A percentile compares a stretch with the other conserved stretches of the same genome.
phyloP scores from a whole-genome alignment of 495 filamentous ascomycete species.

The Clohesyomyces aquaticus region DNA sequence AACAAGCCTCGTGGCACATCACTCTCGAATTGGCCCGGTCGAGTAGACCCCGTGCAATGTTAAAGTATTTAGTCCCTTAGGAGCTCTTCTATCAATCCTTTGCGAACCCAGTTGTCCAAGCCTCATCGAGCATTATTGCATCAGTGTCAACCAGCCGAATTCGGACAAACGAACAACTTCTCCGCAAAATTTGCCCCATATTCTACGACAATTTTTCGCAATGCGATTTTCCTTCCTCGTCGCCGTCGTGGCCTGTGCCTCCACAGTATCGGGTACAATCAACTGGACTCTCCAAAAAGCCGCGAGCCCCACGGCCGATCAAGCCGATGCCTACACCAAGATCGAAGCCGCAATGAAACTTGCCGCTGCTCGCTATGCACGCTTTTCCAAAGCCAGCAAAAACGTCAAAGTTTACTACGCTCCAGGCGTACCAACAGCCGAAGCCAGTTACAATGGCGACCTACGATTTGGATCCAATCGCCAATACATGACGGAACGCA shows the following conservation, averaged over 20 bases:
- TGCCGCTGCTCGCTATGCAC: constrained; percentile 12
- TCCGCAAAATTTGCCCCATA: too few species aligned
- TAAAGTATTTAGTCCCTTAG: too few species aligned
- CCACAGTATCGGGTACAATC: not conserved
- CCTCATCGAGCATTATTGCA: too few species aligned
- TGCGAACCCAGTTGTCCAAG: too few species aligned
- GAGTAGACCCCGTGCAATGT: too few species aligned
- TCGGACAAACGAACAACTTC: too few species aligned
- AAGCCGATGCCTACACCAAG: constrained; percentile 26
- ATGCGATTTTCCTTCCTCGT: constrained; percentile 14
- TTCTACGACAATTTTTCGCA: too few species aligned
- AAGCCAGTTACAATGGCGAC: constrained; percentile 32
- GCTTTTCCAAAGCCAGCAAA: constrained; percentile 12
- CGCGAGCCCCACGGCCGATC: constrained; percentile 20
- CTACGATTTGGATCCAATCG: constrained; percentile 28
- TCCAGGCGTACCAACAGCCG: constrained; percentile 27
- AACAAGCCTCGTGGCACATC: too few species aligned
- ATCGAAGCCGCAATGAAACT: constrained; percentile 29
- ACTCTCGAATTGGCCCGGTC: too few species aligned
- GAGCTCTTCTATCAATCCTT: too few species aligned
- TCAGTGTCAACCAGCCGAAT: too few species aligned
- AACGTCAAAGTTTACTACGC: constrained; percentile 30
- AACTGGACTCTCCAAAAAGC: constrained; percentile 26
- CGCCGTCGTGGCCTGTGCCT: not conserved
- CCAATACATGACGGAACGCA: constrained; percentile 31